phyloP scores from a whole-genome alignment of 2,329 filamentous ascomycete species.

The Colletotrichum sp. region DNA sequence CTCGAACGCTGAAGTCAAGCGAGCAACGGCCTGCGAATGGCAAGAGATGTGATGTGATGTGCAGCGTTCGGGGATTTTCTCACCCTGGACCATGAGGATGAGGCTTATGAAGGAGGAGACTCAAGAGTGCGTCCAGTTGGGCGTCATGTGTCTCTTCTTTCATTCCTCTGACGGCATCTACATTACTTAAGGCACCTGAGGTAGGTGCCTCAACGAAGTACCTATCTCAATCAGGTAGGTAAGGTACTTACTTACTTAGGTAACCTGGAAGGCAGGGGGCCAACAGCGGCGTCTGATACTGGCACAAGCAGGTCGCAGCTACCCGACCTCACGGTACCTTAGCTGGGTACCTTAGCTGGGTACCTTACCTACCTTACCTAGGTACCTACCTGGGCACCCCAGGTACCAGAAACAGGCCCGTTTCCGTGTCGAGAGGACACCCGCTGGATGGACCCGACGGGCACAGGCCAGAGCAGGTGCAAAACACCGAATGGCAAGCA shows the following conservation, averaged over 20 bases:
- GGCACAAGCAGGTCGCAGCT: background rate
- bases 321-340: background rate
- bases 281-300: background rate
- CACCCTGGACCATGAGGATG: background rate
- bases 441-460: background rate
- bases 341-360: background rate
- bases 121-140: background rate
- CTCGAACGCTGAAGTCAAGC: background rate
- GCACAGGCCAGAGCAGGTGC: background rate
- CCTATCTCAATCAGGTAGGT: no score
- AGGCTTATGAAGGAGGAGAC: background rate
- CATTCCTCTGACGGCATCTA: background rate
- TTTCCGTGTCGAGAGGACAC: background rate
- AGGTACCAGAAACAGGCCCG: slow-evolving; percentile 1
- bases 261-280: background rate
- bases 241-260: background rate
- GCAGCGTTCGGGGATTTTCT: background rate
- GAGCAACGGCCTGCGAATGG: background rate
- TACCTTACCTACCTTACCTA: background rate
- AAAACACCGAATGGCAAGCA: background rate
- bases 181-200: background rate
- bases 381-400: no score
- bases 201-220: no score
- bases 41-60: background rate
- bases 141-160: background rate